A percentile compares a stretch with the other conserved stretches of the same genome.
These are phyloP conservation scores for Echinosophora koreensis DNA, from an alignment of 306 rosid species.

Conservation along the genomic window DNA sequence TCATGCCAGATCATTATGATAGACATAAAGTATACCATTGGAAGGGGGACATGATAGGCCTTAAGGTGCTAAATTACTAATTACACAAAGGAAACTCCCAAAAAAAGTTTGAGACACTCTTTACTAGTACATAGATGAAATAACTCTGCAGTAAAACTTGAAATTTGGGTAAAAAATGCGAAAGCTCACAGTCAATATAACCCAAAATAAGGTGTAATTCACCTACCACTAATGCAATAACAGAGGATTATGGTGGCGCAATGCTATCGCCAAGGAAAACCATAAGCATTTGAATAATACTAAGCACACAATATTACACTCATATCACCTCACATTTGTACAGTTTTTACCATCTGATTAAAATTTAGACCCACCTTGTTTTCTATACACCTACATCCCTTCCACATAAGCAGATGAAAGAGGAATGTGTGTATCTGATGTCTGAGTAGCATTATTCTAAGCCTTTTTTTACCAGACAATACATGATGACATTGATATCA, in stretches of 20 bases:
- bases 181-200: slow-evolving; percentile 41
- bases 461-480: slow-evolving; percentile 37
- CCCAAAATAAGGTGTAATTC: slow-evolving; percentile 44
- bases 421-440: background rate
- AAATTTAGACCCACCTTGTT: background rate
- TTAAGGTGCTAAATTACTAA: slow-evolving; percentile 17
- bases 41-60: slow-evolving; percentile 24
- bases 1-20: slow-evolving; percentile 25
- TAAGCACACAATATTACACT: background rate
- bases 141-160: slow-evolving; percentile 26
- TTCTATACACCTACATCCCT: background rate
- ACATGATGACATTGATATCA: slow-evolving; percentile 46
- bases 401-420: background rate
- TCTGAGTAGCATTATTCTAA: background rate
- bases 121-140: slow-evolving; percentile 15
- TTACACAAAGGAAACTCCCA: background rate
- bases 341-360: background rate
- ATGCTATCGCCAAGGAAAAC: slow-evolving; percentile 39
- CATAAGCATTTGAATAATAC: background rate
- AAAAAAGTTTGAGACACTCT: slow-evolving; percentile 24
- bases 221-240: slow-evolving; percentile 43
- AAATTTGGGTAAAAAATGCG: slow-evolving; percentile 39
- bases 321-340: background rate
- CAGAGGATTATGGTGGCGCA: slow-evolving; percentile 42
- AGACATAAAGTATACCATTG: slow-evolving; percentile 35